Evolutionary conservation across 208 protist species (phyloP), one percentile per base, ranked within the genome.

Genomic region (Vickermania spadyakhi): DNA sequence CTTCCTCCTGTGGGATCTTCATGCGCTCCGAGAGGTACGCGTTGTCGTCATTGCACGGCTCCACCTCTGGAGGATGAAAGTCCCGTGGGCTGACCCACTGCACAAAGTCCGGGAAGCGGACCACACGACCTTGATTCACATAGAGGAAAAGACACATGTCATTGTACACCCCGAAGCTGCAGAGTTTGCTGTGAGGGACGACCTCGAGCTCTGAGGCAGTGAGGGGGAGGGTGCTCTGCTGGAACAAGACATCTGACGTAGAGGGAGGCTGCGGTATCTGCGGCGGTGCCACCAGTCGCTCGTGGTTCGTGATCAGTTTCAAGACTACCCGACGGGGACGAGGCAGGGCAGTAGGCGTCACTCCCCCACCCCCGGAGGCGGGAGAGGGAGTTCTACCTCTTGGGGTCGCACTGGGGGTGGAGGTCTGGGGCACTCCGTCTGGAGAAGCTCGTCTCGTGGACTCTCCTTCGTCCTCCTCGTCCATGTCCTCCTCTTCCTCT

Each of bases 61-160:
- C 29, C 1, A 52, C 41, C 21, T 72, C 62, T 0, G 11, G 3
- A 7, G 11, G 7, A 45, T 80, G 31, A 54, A 91, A 94, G 61
- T 94, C 87, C 52, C 81, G 81, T 18, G 87, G 83, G 60, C 87
- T 94, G 71, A 89, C 72, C 81, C 83, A 94, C 14, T 86, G 83
- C 36, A 94, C 72, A 77, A 94, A 94, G 64, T 94, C 87, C 1
- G 87, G 70, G 69, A 94, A 94, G 51, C 83, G 81, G 26, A 91
- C 87, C 22, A 80, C 71, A 22, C 76, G 80, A 18, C 86, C 80
- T 27, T 66, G 51, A 64, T 94, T 94, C 4, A 70, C 74, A 68
- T 81, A 79, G n/a, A 86, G 75, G 52, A 94, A 94, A 21, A 84
- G 69, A 62, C 83, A 91, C 87, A 94, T 94, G 66, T 94, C 87